Base-by-base conservation (phyloP, 306 rosid species). In the Styphnolobium japonicum region DNA sequence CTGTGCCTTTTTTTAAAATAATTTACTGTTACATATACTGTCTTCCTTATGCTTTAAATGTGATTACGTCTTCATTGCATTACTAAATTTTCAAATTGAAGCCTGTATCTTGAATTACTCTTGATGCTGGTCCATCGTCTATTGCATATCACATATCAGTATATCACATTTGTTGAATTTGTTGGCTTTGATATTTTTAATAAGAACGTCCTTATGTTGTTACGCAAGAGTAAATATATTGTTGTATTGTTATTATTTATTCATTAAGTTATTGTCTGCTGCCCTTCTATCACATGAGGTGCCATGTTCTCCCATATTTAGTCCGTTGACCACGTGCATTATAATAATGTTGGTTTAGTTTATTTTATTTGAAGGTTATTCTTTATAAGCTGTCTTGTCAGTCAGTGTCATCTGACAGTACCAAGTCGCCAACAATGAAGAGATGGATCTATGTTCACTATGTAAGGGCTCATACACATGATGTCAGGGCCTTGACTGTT, bases 381-480 rank as follows among this genome's bases (percentile, higher is more conserved):
- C 94, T 95, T 14, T 96, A 91, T 77, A 94, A 88, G 91, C 92
- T 89, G 33, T 87, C 96, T 73, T 75, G 85, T 11, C 87, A 84
- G 78, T 75, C 84, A n/a, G 46, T 40, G 34, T 77, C 83, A 39
- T 81, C 93, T n/a, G 62, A 77, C 3, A 82, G 61, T 80, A 73
- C 85, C 51, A 72, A 72, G 61, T 75, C 87, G 33, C 15, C 81
- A 16, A 61, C 56, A 42, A 55, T 58, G 75, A 93, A 90, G 88
- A 93, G 82, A 84, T 95, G 99, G 99, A 81, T 73, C 72, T 90
- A 91, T 73, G 88, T 93, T 87, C 96, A 93, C 57, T 83, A 86
- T 83, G 85, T 84, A 15, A 90, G 92, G 79, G 89, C 92, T 80
- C 98, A 96, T 77, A 85, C 98, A 31, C 98, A 93, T 71, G 99